Conservation (phyloP, 495 filamentous ascomycete genomes). For the Rostrohypoxylon terebratum region DNA sequence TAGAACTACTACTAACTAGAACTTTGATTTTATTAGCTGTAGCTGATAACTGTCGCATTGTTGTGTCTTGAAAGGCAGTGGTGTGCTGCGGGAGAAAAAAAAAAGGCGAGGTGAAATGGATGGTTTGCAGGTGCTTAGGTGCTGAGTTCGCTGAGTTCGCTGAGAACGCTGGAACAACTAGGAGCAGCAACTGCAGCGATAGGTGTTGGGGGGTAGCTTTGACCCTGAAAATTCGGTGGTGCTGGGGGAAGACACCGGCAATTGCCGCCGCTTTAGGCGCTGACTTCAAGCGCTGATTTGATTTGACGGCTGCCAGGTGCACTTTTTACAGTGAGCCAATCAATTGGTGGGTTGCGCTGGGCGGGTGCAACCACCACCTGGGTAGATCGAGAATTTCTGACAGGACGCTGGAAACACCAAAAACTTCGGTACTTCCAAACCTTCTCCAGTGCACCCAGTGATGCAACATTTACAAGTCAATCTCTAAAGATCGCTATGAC, state of each 20-base stretch:
- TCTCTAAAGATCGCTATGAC: constrained; percentile 36
- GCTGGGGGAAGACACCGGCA: constrained; percentile 37
- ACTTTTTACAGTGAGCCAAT: constrained; percentile 45
- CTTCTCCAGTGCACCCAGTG: constrained; percentile 28
- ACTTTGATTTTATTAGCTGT: constrained; percentile 27
- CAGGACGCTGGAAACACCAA: constrained; percentile 44
- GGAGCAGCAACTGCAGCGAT: constrained; percentile 28
- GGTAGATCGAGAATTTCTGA: constrained; percentile 33
- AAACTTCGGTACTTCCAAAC: constrained; percentile 35
- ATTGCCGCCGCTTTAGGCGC: constrained; percentile 50
- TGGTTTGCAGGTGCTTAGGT: constrained; percentile 11
- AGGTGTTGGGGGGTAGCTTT: constrained; percentile 48
- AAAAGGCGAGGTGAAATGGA: constrained; percentile 2
- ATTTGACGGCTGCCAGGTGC: constrained; percentile 41
- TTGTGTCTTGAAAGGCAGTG: constrained; percentile 1
- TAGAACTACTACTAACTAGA: no score
- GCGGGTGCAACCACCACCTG: constrained; percentile 50
- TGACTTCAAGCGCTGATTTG: constrained; percentile 41
- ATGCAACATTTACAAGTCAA: constrained; percentile 35
- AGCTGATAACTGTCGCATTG: constrained; percentile 17
- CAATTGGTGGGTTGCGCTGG: constrained; percentile 36
- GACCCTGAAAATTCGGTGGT: constrained; percentile 48
- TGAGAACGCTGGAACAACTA: constrained; percentile 5
- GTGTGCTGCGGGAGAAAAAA: background rate
- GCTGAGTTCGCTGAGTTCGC: constrained; percentile 28